Percentiles rank a stretch among this genome's conserved stretches.
Evolutionary conservation across 2,329 filamentous ascomycete genomes (phyloP).

Genomic region (Paraphoma chrysanthemicola): DNA sequence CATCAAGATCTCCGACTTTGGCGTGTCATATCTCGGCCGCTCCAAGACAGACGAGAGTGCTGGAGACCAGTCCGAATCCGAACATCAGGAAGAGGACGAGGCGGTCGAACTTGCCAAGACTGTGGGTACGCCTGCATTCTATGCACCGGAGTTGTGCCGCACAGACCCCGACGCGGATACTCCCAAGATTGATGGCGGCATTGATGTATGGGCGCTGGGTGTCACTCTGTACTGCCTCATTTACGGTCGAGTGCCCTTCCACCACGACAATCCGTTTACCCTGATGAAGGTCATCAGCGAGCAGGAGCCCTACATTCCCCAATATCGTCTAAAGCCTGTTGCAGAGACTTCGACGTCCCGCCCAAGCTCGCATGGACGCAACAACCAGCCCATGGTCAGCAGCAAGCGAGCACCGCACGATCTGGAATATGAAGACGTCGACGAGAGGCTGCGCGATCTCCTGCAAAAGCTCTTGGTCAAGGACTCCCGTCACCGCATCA

Average conservation of each 20-base stretch:
- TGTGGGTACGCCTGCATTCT: slow-evolving; percentile 96
- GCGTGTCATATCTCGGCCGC: slow-evolving; percentile 94
- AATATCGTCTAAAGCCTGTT: slow-evolving; percentile 78
- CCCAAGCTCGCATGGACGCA: slow-evolving; percentile 55
- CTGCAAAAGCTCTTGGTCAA: slow-evolving; percentile 82
- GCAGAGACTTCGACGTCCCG: slow-evolving; percentile 55
- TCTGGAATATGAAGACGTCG: slow-evolving; percentile 84
- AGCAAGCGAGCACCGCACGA: slow-evolving; percentile 80
- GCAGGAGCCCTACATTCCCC: slow-evolving; percentile 89
- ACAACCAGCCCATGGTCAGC: slow-evolving; percentile 61
- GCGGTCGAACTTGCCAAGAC: slow-evolving; percentile 97
- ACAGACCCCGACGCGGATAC: slow-evolving; percentile 73
- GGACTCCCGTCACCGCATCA: slow-evolving; percentile 87
- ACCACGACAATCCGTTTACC: slow-evolving; percentile 88
- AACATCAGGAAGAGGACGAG: slow-evolving; percentile 87
- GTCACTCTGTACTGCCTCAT: slow-evolving; percentile 96
- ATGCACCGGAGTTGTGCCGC: slow-evolving; percentile 94
- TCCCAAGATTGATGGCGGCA: slow-evolving; percentile 85
- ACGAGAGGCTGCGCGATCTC: slow-evolving; percentile 80
- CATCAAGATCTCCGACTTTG: slow-evolving; percentile 98
- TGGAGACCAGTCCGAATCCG: slow-evolving; percentile 77
- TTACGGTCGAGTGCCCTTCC: slow-evolving; percentile 90
- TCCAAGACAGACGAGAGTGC: slow-evolving; percentile 80
- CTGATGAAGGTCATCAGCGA: slow-evolving; percentile 93
- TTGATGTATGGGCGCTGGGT: slow-evolving; percentile 96